Percentiles rank a stretch among this genome's conserved stretches.
Conservation (phyloP, 345 rosid genomes). For the Lagerstroemia speciosa region DNA sequence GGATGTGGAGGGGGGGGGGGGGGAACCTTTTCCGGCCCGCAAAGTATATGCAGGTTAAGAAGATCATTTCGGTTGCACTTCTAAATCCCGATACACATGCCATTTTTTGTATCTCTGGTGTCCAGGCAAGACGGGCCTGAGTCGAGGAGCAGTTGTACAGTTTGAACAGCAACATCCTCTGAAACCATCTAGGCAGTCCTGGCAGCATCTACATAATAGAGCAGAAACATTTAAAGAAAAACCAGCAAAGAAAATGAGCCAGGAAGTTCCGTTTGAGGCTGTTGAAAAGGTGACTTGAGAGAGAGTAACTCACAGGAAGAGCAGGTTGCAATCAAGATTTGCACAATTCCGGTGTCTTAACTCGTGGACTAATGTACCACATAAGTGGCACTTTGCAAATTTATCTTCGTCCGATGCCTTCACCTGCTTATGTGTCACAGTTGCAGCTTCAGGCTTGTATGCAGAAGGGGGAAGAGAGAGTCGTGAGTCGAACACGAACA, state of each 20-base stretch:
- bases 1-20: too few species aligned
- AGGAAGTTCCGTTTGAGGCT: not conserved
- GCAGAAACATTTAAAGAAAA: not conserved
- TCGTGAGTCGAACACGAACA: constrained; percentile 83
- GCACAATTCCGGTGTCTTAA: constrained; percentile 92
- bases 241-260: not conserved
- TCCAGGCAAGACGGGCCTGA: constrained; percentile 72
- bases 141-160: constrained; percentile 63
- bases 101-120: constrained; percentile 77
- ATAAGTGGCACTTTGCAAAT: constrained; percentile 64
- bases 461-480: constrained; percentile 77
- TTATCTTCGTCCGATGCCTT: constrained; percentile 24
- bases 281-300: not conserved
- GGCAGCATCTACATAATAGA: constrained; percentile 54
- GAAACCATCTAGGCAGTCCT: constrained; percentile 39
- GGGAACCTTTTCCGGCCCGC: not conserved
- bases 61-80: not conserved
- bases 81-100: constrained; percentile 55
- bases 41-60: not conserved
- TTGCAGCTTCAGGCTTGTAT: constrained; percentile 29
- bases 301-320: constrained; percentile 57
- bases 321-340: constrained; percentile 82
- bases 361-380: constrained; percentile 48
- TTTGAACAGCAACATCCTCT: constrained; percentile 66
- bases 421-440: constrained; percentile 16